Evolutionary conservation across 306 rosid genomes (phyloP), one percentile per base, ranked within the genome.

Genomic region (Castanopsis chinensis): DNA sequence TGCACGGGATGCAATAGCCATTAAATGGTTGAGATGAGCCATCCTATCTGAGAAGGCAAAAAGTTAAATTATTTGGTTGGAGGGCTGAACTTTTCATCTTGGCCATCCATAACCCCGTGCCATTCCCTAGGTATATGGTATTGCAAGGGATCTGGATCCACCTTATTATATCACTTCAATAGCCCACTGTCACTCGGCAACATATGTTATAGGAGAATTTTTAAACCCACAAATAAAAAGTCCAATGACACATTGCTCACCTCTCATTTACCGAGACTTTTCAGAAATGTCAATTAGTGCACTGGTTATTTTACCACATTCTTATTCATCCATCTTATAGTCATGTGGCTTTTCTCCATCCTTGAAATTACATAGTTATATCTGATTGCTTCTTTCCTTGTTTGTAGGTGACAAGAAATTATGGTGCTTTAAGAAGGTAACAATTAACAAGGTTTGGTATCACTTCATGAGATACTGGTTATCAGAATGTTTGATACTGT

Each of bases 401-500:
- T 71, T 88, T 86, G 58, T 68, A 95, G 99, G 94, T 90, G 76
- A 83, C 96, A 33, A 95, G 95, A 89, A 93, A 82, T 80, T 95
- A 95, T n/a, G 99, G 99, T 52, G 90, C 92, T 83, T 86, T 95
- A 72, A 87, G 98, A 87, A 87, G 92, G 88, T 91, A 87, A 88
- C 27, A 41, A 51, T 59, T 55, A 28, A 53, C 63, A 10, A 1
- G 37, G 77, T 45, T 79, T 55, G 19, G 67, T 67, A 21, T 30
- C 56, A 56, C 45, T 76, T 80, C 77, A 45, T 20, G 80, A 9
- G 73, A 72, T 65, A 49, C 65, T 11, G 63, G 79, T 73, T 78
- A 7, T 3, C 28, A 13, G 19, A 45, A 53, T 77, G 79, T n/a
- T 28, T 41, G 5, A 30, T 3, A 14, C 4, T 59, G 23, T 9